Evolutionary conservation across 1,139 yeast species (phyloP).

Genomic region (Saccharomycopsis hybrid): DNA sequence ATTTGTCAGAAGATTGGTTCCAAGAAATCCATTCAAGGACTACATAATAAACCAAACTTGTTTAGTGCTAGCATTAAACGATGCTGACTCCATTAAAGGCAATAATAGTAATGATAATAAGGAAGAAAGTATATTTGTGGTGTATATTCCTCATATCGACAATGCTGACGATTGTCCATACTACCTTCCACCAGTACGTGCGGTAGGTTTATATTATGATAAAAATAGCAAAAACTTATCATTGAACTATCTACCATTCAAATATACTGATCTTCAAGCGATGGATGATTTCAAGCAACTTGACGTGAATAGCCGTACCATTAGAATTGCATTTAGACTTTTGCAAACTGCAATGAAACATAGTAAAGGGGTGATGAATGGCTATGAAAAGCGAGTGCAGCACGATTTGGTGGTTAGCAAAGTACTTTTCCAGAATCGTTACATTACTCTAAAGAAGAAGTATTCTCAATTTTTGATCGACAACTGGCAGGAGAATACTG

Average conservation of each 20-base stretch:
- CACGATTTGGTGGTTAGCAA: constrained; percentile 86
- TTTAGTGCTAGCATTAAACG: constrained; percentile 36
- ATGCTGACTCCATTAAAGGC: background rate
- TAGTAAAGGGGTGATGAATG: constrained; percentile 73
- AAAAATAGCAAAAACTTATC: constrained; percentile 42
- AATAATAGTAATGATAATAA: constrained; percentile 22
- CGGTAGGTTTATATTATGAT: constrained; percentile 67
- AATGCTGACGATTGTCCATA: constrained; percentile 67
- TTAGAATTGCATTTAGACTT: constrained; percentile 76
- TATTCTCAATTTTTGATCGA: constrained; percentile 74
- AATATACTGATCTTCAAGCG: constrained; percentile 28
- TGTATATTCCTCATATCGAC: constrained; percentile 70
- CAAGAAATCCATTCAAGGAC: constrained; percentile 85
- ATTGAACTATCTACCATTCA: constrained; percentile 72
- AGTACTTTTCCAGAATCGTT: constrained; percentile 75
- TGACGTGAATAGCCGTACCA: constrained; percentile 50
- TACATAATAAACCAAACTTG: constrained; percentile 82
- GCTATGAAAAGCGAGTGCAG: constrained; percentile 81
- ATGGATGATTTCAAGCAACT: constrained; percentile 31
- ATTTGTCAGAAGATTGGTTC: constrained; percentile 73
- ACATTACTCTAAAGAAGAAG: constrained; percentile 72
- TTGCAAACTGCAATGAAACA: constrained; percentile 78
- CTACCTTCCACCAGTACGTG: constrained; percentile 77
- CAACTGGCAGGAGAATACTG: constrained; percentile 88
- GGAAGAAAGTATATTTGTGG: constrained; percentile 45